These are phyloP conservation scores for Mantamonas sphyraenae DNA, from an alignment of 78 protist species.

Conservation along the genomic window DNA sequence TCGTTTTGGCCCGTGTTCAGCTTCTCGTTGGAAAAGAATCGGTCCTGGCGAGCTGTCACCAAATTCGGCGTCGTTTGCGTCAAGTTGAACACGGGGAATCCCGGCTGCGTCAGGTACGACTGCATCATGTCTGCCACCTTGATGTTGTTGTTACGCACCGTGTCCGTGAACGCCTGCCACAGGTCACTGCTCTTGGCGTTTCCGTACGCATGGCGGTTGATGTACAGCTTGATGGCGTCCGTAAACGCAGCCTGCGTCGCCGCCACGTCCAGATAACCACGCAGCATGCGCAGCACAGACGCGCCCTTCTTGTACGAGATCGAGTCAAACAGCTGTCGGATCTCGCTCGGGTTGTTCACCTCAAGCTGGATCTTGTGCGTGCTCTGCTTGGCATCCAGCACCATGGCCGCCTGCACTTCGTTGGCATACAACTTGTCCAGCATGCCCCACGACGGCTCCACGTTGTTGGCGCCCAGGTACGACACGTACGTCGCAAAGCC, in stretches of 20 bases:
- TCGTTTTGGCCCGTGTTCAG: no score
- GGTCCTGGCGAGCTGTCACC: no score
- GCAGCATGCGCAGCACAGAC: slow-evolving; percentile 23
- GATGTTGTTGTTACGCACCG: background rate
- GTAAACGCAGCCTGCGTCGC: background rate
- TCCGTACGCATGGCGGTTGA: background rate
- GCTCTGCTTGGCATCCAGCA: slow-evolving; percentile 12
- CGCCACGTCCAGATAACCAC: background rate
- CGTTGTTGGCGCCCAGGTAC: no score
- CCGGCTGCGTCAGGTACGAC: no score
- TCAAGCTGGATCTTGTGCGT: slow-evolving; percentile 31
- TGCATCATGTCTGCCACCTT: no score
- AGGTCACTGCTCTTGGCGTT: slow-evolving; percentile 27
- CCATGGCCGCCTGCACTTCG: slow-evolving; percentile 9
- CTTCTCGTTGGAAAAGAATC: no score
- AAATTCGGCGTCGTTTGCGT: no score
- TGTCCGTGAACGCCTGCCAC: slow-evolving; percentile 17
- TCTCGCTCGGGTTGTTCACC: slow-evolving; percentile 5
- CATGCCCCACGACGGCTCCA: no score
- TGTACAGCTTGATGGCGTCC: slow-evolving; percentile 1
- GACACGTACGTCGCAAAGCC: slow-evolving; percentile 56
- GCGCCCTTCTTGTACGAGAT: slow-evolving; percentile 36
- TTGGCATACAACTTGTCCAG: background rate
- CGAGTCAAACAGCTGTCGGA: slow-evolving; percentile 36
- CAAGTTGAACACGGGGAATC: no score